phyloP scores from a whole-genome alignment of 2,329 filamentous ascomycete genomes.

The Verticillium isaacii region DNA sequence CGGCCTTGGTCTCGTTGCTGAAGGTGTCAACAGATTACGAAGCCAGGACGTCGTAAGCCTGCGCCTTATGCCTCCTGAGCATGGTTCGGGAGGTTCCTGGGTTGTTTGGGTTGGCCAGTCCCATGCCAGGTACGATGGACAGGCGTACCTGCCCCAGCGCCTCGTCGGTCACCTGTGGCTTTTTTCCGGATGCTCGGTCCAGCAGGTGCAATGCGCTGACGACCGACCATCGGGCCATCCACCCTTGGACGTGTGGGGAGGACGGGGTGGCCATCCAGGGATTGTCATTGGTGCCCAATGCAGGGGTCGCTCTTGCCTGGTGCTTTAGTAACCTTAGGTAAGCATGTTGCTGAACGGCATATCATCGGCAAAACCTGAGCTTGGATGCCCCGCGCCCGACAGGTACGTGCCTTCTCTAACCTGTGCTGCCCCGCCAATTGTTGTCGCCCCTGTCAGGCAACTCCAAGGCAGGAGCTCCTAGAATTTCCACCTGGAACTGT shows the following conservation, averaged over 20 bases:
- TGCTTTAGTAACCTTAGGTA: neutral
- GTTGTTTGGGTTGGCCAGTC: neutral
- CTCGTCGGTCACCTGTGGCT: neutral
- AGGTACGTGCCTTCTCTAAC: neutral
- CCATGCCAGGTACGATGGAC: neutral
- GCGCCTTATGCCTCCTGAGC: neutral
- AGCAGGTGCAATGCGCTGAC: constrained; percentile 1
- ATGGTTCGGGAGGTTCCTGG: neutral
- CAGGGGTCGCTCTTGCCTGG: too few species aligned
- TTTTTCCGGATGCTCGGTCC: constrained; percentile 12
- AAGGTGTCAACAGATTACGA: neutral
- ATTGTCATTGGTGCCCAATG: neutral
- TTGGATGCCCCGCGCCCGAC: neutral
- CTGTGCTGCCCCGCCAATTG: neutral
- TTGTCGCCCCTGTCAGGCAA: neutral
- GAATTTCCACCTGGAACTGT: neutral
- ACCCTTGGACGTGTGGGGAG: neutral
- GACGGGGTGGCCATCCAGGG: neutral
- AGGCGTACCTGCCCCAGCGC: neutral
- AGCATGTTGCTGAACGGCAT: neutral
- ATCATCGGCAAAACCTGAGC: neutral
- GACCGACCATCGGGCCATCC: neutral
- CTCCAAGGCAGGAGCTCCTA: neutral
- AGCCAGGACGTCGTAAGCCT: neutral
- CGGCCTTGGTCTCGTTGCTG: too few species aligned